Base-by-base conservation (phyloP, 108 stramenopile genomes). In the Epithemia pelagica region DNA sequence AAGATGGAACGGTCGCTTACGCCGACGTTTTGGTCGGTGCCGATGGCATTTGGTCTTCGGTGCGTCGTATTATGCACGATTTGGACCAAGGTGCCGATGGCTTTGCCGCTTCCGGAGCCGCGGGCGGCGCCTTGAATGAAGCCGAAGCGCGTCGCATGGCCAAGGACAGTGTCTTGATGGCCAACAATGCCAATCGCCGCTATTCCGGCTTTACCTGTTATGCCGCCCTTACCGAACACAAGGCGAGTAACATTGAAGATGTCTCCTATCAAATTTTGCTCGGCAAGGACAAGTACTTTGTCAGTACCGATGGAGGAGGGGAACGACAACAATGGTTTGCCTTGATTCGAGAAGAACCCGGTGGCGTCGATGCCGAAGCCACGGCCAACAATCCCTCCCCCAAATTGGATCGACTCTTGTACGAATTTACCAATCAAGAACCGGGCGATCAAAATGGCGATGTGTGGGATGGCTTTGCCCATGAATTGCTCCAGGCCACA, bases 251-350 rank as follows among this genome's bases (percentile, higher is more conserved):
- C 76, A 92, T 95, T 76, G 94, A 95, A 71, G 88, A 90, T 32
- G 94, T 95, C 2, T 92, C 90, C 54, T 95, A 95, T 67, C 94
- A 95, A 62, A 91, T 95, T 64, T 76, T 95, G 28, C 69, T 95
- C 32, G 94, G 94, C 2, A 82, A 91, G 56, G 82, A 94, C 63
- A 95, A 96, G 82, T 98, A 98, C 80, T 98, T 98, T 69, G 97
- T 98, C 24, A 85, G 83, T 58, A 95, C 95, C 15, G 97, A 98
- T 74, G 95, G 96, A 60, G 97, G 97, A 18, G 93, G 94, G 24
- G 97, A 96, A 52, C 88, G 97, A 56, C 96, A 96, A 81, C 97
- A 97, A 76, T 98, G 97, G 97, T 98, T 96, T 80, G 94, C 97
- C 52, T 77, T 95, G 60, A 90, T 95, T 66, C 82, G 94, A 30